phyloP scores from a whole-genome alignment of 257 asterid genomes.

The Rehmannia glutinosa region DNA sequence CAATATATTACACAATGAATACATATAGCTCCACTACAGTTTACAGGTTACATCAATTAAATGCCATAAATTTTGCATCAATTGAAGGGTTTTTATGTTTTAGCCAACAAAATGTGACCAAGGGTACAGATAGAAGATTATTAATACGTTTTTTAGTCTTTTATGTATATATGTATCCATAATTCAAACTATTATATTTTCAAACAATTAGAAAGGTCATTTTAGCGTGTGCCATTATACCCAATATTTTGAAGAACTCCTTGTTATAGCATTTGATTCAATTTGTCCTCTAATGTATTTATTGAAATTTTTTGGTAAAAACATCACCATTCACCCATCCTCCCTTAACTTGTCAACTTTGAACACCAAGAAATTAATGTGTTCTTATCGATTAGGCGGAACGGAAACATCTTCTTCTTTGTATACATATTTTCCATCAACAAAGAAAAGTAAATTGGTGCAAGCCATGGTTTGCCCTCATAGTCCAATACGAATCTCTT shows the following conservation, averaged over 20 bases:
- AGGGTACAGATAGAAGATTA: neutral
- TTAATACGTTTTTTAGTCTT: neutral
- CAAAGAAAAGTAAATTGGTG: conserved; percentile 10
- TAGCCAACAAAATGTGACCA: neutral
- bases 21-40: neutral
- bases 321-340: neutral
- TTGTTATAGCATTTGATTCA: no score
- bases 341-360: conserved; percentile 28
- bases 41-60: conserved; percentile 5
- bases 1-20: neutral
- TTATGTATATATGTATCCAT: no score
- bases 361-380: conserved; percentile 30
- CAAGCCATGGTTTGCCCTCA: neutral
- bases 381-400: conserved; percentile 32
- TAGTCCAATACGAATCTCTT: neutral
- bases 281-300: no score
- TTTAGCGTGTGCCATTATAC: neutral
- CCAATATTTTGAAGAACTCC: no score
- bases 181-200: no score
- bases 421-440: neutral
- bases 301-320: conserved; percentile 7
- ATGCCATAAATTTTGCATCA: neutral
- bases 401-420: neutral
- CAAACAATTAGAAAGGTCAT: neutral
- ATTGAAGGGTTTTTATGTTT: neutral